Evolutionary conservation across 2,329 filamentous ascomycete species (phyloP), one percentile per base, ranked within the genome.

Genomic region (Fusarium longipes): DNA sequence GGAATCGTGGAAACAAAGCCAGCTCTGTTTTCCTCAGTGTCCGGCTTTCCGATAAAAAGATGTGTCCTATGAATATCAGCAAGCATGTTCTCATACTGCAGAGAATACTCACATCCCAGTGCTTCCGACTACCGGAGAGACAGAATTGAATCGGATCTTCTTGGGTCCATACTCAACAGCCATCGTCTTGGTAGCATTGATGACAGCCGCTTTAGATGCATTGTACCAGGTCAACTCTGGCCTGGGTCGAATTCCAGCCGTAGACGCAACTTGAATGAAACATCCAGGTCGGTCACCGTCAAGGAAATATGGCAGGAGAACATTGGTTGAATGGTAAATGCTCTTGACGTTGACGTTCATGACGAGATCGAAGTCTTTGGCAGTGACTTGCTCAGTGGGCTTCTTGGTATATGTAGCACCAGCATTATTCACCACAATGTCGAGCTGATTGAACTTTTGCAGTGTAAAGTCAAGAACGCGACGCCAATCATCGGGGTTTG

Each of bases 111-210:
- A 50, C 63, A 67, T 67, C 2, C 64, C 64, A 6, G 64, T 67
- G 25, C 64, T 67, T 15, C 87, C 89, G 4, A 93, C 82, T 0
- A 92, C 84, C 0, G 91, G 91, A 27, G 88, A 91, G n/a, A 93
- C 86, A 3, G 87, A 84, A 64, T 93, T 93, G 72, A 93, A 90
- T 0, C 91, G 86, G 67, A 94, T 91, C 69, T 92, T 85, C 55
- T 91, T 85, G 0, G 87, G 84, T 1, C 89, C 91, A 71, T 91
- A 93, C 75, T 94, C 91, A 2, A 91, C 88, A 0, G 91, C 91
- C 71, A 94, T 77, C 0, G 78, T 75, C 76, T 85, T 85, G 2
- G 82, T 82, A 38, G 86, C 87, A 48, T 85, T 89, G 67, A 86
- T 85, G 14, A 90, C 85, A 1, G 89, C 89, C 1, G 86, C 89